Evolutionary conservation across 2,329 filamentous ascomycete genomes (phyloP), one percentile per base, ranked within the genome.

Genomic region (Ophiocordyceps camponoti-saundersi): DNA sequence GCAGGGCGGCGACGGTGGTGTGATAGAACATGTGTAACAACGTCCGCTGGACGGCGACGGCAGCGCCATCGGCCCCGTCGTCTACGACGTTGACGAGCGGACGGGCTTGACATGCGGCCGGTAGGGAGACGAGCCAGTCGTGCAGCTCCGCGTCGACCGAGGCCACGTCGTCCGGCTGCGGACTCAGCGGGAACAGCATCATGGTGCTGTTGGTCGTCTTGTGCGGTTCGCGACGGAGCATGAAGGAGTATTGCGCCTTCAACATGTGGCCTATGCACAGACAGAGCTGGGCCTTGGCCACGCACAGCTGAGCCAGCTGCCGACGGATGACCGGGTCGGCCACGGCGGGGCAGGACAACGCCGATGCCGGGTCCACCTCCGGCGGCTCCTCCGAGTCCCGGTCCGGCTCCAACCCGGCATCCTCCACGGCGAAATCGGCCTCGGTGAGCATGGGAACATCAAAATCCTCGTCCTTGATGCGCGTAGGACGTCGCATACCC

Each of bases 1-100:
- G 89, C 18, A 96, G 72, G 3, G 90, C 90, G 46, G 87, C 95
- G 18, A 93, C 74, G 0, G 89, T 93, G 2, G 90, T 93, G 61
- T 88, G 85, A 63, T 93, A 95, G 2, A 95, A 80, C 82, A 95
- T 93, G 62, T 94, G 87, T 34, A 96, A 69, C 20, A 95, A 71
- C n/a, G 85, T 85, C 44, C 85, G 77, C 59, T 95, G 87, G 3
- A 95, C 69, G 0, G 72, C 72, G 45, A 78, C 56, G 8, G 75
- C 77, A 4, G 77, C 70, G 39, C 72, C 71, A 32, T 79, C 80
- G 16, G 8, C n/a, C 18, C 79, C 71, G 46, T 75, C 70, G 45
- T 77, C 62, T 49, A 80, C 80, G 48, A 70, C 58, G 13, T 67
- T 63, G 32, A 67, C 71, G 20, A 79, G 62, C 6, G 69, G 66